Evolutionary conservation across 495 filamentous ascomycete species (phyloP).

Genomic region (Aspergillus hancockii): DNA sequence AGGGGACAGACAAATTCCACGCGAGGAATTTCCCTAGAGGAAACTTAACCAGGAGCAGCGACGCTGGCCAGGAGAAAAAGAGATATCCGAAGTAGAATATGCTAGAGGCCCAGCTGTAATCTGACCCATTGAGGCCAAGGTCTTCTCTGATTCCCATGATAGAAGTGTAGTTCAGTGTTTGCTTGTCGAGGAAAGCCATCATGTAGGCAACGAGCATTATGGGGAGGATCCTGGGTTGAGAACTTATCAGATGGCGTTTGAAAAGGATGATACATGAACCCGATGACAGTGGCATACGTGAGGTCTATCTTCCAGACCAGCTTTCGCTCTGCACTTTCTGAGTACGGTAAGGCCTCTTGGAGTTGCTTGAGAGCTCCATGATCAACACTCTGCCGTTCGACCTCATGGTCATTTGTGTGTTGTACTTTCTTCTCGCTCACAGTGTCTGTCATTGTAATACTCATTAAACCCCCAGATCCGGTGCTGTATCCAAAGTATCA

Average conservation of each 20-base stretch:
- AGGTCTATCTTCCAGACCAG: constrained; percentile 29
- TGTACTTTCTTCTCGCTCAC: no score
- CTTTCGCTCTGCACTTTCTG: constrained; percentile 20
- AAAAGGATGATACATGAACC: not conserved
- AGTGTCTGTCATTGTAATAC: not conserved
- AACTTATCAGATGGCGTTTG: not conserved
- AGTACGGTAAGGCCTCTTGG: constrained; percentile 17
- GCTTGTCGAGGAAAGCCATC: constrained; percentile 56
- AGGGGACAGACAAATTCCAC: constrained; percentile 46
- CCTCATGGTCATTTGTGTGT: constrained; percentile 3
- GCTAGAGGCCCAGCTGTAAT: constrained; percentile 55
- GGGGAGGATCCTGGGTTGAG: constrained; percentile 20
- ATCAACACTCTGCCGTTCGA: constrained; percentile 14
- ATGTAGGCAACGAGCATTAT: constrained; percentile 35
- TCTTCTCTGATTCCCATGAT: constrained; percentile 45
- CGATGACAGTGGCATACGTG: constrained; percentile 8
- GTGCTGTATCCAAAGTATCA: no score
- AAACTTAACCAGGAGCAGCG: constrained; percentile 43
- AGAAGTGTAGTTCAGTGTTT: constrained; percentile 36
- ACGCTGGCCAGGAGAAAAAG: constrained; percentile 40
- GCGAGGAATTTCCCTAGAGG: constrained; percentile 49
- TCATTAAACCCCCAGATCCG: no score
- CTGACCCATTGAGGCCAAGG: constrained; percentile 47
- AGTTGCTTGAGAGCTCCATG: constrained; percentile 15
- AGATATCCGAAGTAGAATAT: constrained; percentile 65